Base-by-base conservation (phyloP, 495 filamentous ascomycete species). In the Aspergillus nidulans region DNA sequence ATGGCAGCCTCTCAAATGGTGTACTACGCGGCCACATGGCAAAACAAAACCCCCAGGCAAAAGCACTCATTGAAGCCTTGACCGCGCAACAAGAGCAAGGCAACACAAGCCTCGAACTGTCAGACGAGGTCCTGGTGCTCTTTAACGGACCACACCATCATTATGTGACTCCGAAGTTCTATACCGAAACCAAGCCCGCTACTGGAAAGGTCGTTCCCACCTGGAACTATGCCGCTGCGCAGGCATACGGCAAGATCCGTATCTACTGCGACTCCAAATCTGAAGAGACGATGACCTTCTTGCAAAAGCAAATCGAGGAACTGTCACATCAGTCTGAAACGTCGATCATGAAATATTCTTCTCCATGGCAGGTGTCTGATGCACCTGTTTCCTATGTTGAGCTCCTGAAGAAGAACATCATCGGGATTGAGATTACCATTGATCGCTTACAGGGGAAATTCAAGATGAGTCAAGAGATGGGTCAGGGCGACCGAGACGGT, bases 101-200 rank as follows among this genome's bases (percentile, higher is more conserved):
- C 39, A 42, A 40, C 18, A n/a, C 51, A 9, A 36, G 38, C 4
- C 44, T 52, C 1, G 52, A 55, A n/a, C 63, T 74, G 4, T 52
- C 59, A 1, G 68, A 62, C 1, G 70, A 73, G 30, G 66, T 73
- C 3, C 47, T 81, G 28, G 64, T 85, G 2, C 68, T 84, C 13
- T 85, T 85, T 67, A 83, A 69, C 16, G 69, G 69, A 1, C 64
- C 75, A 0, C 56, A 67, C 1, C 71, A 83, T 28, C 75, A 80
- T 63, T 85, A 85, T 57, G 74, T 85, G 32, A 81, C 81, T 10
- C 81, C 82, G 7, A 78, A 83, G 40, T 84, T 82, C 66, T 85
- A 83, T 64, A 71, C 65, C 10, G 74, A 79, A 56, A 81, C 81
- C 7, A 84, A 84, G 56, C 79, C 77, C 1, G 61, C 48, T 3